These are phyloP conservation scores for Fusarium sp. DNA, from an alignment of 2,329 filamentous ascomycete species.

Conservation along the genomic window DNA sequence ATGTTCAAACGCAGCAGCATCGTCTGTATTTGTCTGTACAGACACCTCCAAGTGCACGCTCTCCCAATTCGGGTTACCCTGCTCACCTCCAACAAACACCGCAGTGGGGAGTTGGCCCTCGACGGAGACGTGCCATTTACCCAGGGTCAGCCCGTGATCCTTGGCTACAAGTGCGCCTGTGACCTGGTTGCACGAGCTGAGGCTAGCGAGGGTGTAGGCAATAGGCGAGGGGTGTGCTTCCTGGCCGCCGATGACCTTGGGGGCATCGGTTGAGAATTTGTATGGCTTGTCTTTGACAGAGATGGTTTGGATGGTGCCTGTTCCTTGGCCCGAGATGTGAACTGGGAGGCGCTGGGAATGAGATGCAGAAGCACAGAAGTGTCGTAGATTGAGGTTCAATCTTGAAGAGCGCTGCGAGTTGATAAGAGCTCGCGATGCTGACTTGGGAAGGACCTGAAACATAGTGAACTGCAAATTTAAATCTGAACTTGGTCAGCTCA, in stretches of 20 bases:
- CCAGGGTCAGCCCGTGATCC: not conserved
- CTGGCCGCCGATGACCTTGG: not conserved
- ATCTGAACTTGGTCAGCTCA: fast-evolving
- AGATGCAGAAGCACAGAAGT: not conserved
- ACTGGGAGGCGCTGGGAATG: not conserved
- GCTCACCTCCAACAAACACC: not conserved
- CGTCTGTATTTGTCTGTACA: not conserved
- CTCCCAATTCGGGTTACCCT: not conserved
- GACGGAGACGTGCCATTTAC: not conserved
- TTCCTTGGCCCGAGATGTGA: not conserved
- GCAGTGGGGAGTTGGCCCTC: not conserved
- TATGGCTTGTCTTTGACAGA: not conserved
- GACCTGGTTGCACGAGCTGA: not conserved
- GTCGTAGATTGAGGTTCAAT: not conserved
- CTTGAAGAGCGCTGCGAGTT: not conserved
- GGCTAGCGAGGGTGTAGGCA: not conserved
- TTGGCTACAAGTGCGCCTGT: not conserved
- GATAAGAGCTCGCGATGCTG: not conserved
- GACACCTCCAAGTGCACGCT: not conserved
- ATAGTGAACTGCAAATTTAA: not conserved
- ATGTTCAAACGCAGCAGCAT: not conserved
- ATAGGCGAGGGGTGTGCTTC: not conserved
- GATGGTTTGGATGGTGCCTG: not conserved
- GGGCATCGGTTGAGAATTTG: not conserved
- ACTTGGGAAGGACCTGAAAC: fast-evolving